These are phyloP conservation scores for Tillandsia leiboldiana DNA, from an alignment of 176 grass and related monocot species.

Conservation along the genomic window DNA sequence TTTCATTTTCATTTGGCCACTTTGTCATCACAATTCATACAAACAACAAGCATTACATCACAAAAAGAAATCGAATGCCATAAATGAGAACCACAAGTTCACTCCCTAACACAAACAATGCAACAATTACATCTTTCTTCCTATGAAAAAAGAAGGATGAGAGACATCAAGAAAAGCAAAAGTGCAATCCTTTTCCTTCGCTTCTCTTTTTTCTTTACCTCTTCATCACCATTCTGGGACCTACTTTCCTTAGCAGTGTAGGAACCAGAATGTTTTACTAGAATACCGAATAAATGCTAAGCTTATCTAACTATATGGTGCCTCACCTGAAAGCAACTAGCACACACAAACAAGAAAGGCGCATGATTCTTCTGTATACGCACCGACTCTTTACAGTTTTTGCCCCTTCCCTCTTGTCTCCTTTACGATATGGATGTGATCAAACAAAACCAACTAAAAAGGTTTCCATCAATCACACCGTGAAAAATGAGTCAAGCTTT, in stretches of 20 bases:
- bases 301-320: neutral
- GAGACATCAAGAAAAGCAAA: neutral
- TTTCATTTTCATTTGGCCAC: too few species aligned
- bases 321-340: neutral
- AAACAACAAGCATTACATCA: too few species aligned
- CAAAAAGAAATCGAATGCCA: neutral
- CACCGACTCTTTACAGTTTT: conserved; percentile 66
- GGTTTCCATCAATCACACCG: neutral
- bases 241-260: neutral
- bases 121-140: neutral
- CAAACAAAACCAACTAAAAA: conserved; percentile 4
- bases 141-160: neutral
- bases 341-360: neutral
- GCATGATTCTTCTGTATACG: neutral
- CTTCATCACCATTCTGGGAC: conserved; percentile 6
- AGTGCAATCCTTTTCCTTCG: neutral
- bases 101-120: neutral
- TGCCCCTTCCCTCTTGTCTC: conserved; percentile 9
- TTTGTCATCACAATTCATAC: too few species aligned
- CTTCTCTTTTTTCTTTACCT: neutral
- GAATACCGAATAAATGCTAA: neutral
- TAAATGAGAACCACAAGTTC: neutral
- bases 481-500: conserved; percentile 8
- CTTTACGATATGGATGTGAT: neutral
- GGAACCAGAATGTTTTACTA: neutral